Conservation (phyloP, 305 asterid genomes). For the Ilex paraguariensis region DNA sequence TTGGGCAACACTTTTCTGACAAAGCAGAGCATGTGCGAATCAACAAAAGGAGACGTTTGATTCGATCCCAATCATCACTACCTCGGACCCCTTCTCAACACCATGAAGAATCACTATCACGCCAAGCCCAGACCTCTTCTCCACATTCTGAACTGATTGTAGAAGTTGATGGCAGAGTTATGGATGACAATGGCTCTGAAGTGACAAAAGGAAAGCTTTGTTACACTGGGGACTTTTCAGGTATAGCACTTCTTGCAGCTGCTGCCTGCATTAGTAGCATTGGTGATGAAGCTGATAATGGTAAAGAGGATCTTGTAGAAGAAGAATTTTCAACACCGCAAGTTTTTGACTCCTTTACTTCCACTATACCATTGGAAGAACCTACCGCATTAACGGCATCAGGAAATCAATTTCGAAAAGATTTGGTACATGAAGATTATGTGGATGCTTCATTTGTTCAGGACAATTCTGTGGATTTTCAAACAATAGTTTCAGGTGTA, state of each 20-base stretch:
- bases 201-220: conserved; percentile 22
- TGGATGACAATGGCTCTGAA: conserved; percentile 17
- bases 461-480: conserved; percentile 17
- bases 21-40: conserved; percentile 49
- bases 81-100: conserved; percentile 20
- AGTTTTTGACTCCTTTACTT: background rate
- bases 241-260: conserved; percentile 82
- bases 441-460: conserved; percentile 15
- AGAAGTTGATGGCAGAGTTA: conserved; percentile 20
- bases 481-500: conserved; percentile 4
- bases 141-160: conserved; percentile 26
- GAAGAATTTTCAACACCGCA: too few relatives aligned
- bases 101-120: conserved; percentile 27
- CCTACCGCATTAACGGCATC: conserved; percentile 14
- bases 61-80: conserved; percentile 35
- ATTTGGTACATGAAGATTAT: conserved; percentile 19
- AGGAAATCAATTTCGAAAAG: conserved; percentile 16
- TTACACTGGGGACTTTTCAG: conserved; percentile 57
- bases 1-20: conserved; percentile 34
- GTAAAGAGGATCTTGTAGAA: conserved; percentile 8
- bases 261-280: conserved; percentile 56
- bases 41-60: conserved; percentile 62
- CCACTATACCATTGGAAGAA: conserved; percentile 16
- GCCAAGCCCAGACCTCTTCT: conserved; percentile 35
- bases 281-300: conserved; percentile 33